These are phyloP conservation scores for Notholithocarpus densiflorus DNA, from an alignment of 306 rosid species.

Conservation along the genomic window DNA sequence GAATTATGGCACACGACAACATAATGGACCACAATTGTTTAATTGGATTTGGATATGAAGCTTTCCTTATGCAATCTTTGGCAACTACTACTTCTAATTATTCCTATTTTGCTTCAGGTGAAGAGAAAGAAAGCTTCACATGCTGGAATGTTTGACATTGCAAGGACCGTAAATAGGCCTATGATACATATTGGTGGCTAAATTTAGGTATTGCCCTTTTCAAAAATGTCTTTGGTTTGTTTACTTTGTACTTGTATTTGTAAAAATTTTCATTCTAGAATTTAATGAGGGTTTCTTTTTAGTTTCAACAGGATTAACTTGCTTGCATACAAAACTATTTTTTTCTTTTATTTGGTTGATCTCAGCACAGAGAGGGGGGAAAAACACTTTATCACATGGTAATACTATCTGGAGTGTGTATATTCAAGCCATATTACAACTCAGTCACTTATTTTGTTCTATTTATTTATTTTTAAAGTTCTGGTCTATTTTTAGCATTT, in stretches of 20 bases:
- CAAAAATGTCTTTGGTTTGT: too few relatives aligned
- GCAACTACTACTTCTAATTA: background rate
- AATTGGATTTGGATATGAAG: background rate
- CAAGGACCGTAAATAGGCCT: slow-evolving; percentile 89
- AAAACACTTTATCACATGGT: background rate
- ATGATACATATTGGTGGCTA: slow-evolving; percentile 98
- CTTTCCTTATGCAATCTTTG: background rate
- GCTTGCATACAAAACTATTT: background rate
- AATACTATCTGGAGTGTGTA: background rate
- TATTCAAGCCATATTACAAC: background rate
- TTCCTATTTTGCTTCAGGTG: slow-evolving; percentile 47
- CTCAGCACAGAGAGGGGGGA: background rate
- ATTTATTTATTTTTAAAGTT: background rate
- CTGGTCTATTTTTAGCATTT: background rate
- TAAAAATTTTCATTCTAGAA: background rate
- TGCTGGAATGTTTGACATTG: slow-evolving; percentile 92
- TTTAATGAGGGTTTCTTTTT: background rate
- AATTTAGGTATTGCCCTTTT: slow-evolving; percentile 26
- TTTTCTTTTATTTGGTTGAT: background rate
- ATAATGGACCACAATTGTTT: background rate
- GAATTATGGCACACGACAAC: background rate
- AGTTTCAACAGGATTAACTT: background rate
- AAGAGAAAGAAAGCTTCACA: slow-evolving; percentile 94
- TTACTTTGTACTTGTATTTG: background rate
- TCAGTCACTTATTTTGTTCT: background rate